These are phyloP conservation scores for Speleostelium caveatum DNA, from an alignment of 78 protist genomes.

Conservation along the genomic window DNA sequence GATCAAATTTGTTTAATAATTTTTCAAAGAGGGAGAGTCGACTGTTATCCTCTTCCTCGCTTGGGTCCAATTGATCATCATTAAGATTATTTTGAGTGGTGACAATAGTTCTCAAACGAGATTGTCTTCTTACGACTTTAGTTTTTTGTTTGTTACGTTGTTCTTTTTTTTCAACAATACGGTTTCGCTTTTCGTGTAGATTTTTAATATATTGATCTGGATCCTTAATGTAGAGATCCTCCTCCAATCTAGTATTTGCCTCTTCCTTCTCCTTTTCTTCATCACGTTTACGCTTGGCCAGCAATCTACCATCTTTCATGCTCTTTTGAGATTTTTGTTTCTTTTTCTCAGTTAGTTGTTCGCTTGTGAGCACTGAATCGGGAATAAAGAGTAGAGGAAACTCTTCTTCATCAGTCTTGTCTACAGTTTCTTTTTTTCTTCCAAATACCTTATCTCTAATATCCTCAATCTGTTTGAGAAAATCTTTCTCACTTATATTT, in stretches of 20 bases:
- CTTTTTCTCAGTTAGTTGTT: conserved; percentile 53
- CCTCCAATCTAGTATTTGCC: conserved; percentile 14
- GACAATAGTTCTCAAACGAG: conserved; percentile 15
- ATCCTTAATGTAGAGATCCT: conserved; percentile 41
- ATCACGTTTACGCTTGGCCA: conserved; percentile 61
- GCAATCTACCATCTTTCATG: conserved; percentile 33
- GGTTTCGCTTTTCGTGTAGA: background rate
- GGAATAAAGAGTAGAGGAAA: conserved; percentile 46
- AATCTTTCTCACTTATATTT: conserved; percentile 16
- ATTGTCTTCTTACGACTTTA: conserved; percentile 26
- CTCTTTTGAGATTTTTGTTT: conserved; percentile 38
- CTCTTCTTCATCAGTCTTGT: conserved; percentile 27
- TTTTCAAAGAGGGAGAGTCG: conserved; percentile 23
- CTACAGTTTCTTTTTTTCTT: conserved; percentile 22
- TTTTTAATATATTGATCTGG: conserved; percentile 45
- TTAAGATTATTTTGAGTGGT: background rate
- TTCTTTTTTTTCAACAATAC: conserved; percentile 13
- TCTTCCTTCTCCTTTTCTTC: conserved; percentile 60
- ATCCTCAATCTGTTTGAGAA: conserved; percentile 27
- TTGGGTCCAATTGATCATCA: background rate
- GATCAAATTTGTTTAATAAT: conserved; percentile 60
- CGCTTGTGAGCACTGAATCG: conserved; percentile 25
- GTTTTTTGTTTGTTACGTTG: conserved; percentile 8
- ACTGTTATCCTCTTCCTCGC: conserved; percentile 28
- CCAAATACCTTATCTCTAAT: conserved; percentile 32